Evolutionary conservation across 225 moss, liverwort and hornwort genomes (phyloP).

Genomic region (Rhytidiadelphus loreus): DNA sequence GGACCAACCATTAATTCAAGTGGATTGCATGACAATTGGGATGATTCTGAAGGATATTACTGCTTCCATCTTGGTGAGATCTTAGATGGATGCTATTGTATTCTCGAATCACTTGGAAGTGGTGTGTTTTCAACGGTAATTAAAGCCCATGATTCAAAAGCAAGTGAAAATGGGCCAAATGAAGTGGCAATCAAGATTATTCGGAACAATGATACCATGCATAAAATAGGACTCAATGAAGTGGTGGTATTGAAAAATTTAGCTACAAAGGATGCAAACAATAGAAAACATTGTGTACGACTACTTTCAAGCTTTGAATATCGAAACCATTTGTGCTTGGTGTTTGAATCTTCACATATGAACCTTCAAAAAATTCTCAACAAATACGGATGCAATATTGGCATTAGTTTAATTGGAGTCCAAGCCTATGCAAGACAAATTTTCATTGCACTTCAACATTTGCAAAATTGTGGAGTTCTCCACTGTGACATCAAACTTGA

Average conservation of each 20-base stretch:
- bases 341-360: conserved; percentile 87
- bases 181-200: conserved; percentile 95
- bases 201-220: conserved; percentile 85
- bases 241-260: conserved; percentile 69
- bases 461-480: conserved; percentile 76
- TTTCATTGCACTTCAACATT: conserved; percentile 74
- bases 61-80: conserved; percentile 69
- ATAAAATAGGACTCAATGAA: conserved; percentile 70
- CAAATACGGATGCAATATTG: conserved; percentile 82
- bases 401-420: conserved; percentile 17
- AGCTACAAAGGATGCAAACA: conserved; percentile 53
- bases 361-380: conserved; percentile 73
- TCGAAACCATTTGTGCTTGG: conserved; percentile 85
- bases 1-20: conserved; percentile 56
- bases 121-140: conserved; percentile 87
- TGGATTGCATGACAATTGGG: conserved; percentile 80
- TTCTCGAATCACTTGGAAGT: conserved; percentile 73
- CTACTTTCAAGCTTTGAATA: conserved; percentile 91
- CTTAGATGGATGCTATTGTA: conserved; percentile 61
- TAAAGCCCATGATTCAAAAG: conserved; percentile 70
- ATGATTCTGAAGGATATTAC: conserved; percentile 42
- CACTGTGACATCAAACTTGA: conserved; percentile 94
- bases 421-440: conserved; percentile 73
- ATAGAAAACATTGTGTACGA: conserved; percentile 72
- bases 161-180: conserved; percentile 59